These are phyloP conservation scores for Beauveria sp. DNA, from an alignment of 2,329 filamentous ascomycete genomes.

Conservation along the genomic window DNA sequence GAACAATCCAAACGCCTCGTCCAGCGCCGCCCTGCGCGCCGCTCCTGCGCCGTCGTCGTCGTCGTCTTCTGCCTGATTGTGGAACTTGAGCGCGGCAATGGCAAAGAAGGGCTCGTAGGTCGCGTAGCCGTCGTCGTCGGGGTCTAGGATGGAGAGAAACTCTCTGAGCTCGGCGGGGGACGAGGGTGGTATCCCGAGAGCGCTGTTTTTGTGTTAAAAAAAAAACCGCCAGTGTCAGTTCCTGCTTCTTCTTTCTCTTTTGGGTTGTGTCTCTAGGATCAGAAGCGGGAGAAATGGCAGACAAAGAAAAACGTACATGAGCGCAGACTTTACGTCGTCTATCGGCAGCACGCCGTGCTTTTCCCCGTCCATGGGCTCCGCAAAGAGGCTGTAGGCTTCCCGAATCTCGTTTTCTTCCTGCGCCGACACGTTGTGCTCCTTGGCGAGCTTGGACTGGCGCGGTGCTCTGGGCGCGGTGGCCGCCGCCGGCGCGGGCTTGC, in stretches of 20 bases:
- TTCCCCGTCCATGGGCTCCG: slow-evolving; percentile 61
- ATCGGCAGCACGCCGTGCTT: slow-evolving; percentile 64
- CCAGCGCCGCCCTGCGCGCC: slow-evolving; percentile 57
- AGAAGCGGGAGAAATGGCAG: too few relatives aligned
- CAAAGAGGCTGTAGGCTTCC: slow-evolving; percentile 82
- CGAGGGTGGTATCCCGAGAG: slow-evolving; percentile 67
- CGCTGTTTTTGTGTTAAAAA: slow-evolving; percentile 39
- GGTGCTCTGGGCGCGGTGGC: slow-evolving; percentile 25
- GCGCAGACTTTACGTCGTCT: slow-evolving; percentile 60
- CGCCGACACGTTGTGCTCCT: slow-evolving; percentile 78
- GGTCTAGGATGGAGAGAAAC: slow-evolving; percentile 76
- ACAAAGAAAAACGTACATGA: slow-evolving; percentile 49
- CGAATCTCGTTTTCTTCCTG: slow-evolving; percentile 84
- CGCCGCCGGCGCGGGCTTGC: slow-evolving; percentile 29
- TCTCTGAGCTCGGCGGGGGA: slow-evolving; percentile 61
- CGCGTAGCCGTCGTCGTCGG: slow-evolving; percentile 69
- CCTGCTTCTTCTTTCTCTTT: too few relatives aligned
- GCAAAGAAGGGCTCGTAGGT: slow-evolving; percentile 77
- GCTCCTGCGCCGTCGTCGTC: slow-evolving; percentile 24
- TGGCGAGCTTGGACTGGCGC: slow-evolving; percentile 80
- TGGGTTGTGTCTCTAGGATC: background rate
- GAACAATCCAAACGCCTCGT: slow-evolving; percentile 78
- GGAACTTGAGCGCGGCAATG: slow-evolving; percentile 80
- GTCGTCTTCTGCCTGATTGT: slow-evolving; percentile 47
- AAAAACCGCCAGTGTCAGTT: too few relatives aligned